phyloP scores from a whole-genome alignment of 2,329 filamentous ascomycete genomes.

The Aspergillus aculeatus region DNA sequence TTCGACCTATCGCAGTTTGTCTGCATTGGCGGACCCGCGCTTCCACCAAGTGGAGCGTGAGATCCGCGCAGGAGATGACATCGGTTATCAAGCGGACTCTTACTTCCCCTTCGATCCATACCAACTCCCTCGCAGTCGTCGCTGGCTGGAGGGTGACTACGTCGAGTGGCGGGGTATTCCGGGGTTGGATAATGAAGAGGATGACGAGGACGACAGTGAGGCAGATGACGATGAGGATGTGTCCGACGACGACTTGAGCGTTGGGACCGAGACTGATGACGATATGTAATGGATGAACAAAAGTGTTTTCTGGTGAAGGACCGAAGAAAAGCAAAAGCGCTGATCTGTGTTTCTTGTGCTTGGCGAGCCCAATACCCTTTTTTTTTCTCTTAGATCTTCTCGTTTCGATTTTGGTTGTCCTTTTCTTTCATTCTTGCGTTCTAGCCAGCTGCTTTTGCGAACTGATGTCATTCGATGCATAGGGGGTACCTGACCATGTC shows the following conservation, averaged over 20 bases:
- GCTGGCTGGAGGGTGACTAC: constrained; percentile 85
- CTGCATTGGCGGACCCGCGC: constrained; percentile 37
- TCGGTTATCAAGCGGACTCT: constrained; percentile 80
- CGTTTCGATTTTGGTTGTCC: not conserved
- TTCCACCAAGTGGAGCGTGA: constrained; percentile 53
- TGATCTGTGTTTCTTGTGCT: constrained; percentile 7
- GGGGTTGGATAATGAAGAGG: constrained; percentile 63
- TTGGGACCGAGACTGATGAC: constrained; percentile 45
- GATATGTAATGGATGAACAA: constrained; percentile 25
- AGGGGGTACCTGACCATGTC: not conserved
- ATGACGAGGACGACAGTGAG: constrained; percentile 49
- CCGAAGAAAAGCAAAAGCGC: constrained; percentile 8
- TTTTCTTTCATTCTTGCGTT: not conserved
- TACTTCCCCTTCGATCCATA: constrained; percentile 99
- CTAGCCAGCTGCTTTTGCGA: not conserved
- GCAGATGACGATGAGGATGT: constrained; percentile 31
- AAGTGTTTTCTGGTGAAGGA: constrained; percentile 3
- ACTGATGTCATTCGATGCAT: not conserved
- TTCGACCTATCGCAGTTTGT: constrained; percentile 59
- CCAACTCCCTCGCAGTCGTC: constrained; percentile 78
- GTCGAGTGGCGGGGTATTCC: constrained; percentile 74
- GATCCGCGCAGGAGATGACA: constrained; percentile 63
- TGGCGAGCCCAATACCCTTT: constrained; percentile 9
- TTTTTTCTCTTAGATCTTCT: constrained; percentile 1
- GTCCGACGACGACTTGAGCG: constrained; percentile 38